Conservation (phyloP, 2,329 filamentous ascomycete species). For the Dendrostoma leiphaemia region DNA sequence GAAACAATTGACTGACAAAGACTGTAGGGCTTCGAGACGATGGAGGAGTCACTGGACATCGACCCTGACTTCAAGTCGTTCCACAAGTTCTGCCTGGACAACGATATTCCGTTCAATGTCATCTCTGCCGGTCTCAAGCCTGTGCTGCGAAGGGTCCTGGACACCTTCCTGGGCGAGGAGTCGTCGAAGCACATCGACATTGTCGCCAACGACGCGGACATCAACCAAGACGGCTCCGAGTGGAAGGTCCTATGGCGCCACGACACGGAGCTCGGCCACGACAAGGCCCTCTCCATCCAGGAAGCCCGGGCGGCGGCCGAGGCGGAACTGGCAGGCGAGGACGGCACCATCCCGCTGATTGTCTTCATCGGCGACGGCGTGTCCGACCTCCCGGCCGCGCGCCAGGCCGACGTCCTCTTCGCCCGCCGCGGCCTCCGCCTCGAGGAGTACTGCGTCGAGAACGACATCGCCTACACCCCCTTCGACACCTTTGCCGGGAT, state of each 20-base stretch:
- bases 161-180: slow-evolving; percentile 63
- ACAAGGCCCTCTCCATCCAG: slow-evolving; percentile 64
- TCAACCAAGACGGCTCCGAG: slow-evolving; percentile 52
- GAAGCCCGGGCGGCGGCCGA: slow-evolving; percentile 56
- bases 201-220: slow-evolving; percentile 65
- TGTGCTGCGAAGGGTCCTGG: slow-evolving; percentile 58
- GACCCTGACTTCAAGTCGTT: slow-evolving; percentile 63
- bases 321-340: slow-evolving; percentile 52
- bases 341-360: slow-evolving; percentile 63
- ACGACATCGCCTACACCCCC: slow-evolving; percentile 57
- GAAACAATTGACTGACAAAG: no score
- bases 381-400: slow-evolving; percentile 63
- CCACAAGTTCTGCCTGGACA: slow-evolving; percentile 61
- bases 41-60: slow-evolving; percentile 60
- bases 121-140: slow-evolving; percentile 68
- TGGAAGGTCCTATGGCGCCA: slow-evolving; percentile 70
- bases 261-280: slow-evolving; percentile 63
- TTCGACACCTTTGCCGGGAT: slow-evolving; percentile 69
- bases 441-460: slow-evolving; percentile 65
- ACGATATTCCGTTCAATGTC: slow-evolving; percentile 66
- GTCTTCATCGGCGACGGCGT: slow-evolving; percentile 71
- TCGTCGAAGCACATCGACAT: slow-evolving; percentile 60
- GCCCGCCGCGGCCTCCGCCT: slow-evolving; percentile 62
- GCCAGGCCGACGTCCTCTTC: slow-evolving; percentile 67
- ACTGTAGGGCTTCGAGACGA: slow-evolving; percentile 65